A percentile compares a stretch with the other conserved stretches of the same genome.
Conservation (phyloP, 805 yeast species). For the Suhomyces sp. region DNA sequence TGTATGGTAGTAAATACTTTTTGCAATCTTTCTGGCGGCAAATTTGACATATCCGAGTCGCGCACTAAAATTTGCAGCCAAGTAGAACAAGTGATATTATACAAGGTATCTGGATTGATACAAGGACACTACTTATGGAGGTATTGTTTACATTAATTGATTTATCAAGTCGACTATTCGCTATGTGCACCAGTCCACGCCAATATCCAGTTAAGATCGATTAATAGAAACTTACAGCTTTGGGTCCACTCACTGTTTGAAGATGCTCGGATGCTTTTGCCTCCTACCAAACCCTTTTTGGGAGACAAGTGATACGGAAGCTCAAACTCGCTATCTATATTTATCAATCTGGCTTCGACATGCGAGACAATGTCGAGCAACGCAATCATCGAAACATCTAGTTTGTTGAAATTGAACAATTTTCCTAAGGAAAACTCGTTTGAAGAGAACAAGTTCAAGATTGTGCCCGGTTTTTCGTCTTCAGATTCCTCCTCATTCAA, state of each 20-base stretch:
- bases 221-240: constrained; percentile 77
- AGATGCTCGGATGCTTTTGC: constrained; percentile 67
- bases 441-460: constrained; percentile 58
- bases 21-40: neutral
- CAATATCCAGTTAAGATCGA: constrained; percentile 78
- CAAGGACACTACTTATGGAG: too few relatives aligned
- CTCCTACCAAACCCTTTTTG: constrained; percentile 67
- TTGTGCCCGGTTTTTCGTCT: constrained; percentile 27
- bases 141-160: neutral
- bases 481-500: constrained; percentile 21
- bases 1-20: neutral
- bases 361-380: constrained; percentile 59
- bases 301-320: constrained; percentile 68
- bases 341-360: constrained; percentile 44
- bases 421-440: constrained; percentile 75
- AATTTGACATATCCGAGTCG: neutral
- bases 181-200: constrained; percentile 56
- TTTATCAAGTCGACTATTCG: too few relatives aligned
- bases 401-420: constrained; percentile 65
- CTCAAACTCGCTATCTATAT: constrained; percentile 54
- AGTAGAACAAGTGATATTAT: neutral
- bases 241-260: constrained; percentile 84
- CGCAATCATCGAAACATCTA: constrained; percentile 81
- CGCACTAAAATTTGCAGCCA: neutral
- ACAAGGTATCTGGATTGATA: too few relatives aligned